A percentile compares a stretch with the other conserved stretches of the same genome.
These are phyloP conservation scores for Somion occarium DNA, from an alignment of 1,284 basidiomycete genomes.

Conservation along the genomic window DNA sequence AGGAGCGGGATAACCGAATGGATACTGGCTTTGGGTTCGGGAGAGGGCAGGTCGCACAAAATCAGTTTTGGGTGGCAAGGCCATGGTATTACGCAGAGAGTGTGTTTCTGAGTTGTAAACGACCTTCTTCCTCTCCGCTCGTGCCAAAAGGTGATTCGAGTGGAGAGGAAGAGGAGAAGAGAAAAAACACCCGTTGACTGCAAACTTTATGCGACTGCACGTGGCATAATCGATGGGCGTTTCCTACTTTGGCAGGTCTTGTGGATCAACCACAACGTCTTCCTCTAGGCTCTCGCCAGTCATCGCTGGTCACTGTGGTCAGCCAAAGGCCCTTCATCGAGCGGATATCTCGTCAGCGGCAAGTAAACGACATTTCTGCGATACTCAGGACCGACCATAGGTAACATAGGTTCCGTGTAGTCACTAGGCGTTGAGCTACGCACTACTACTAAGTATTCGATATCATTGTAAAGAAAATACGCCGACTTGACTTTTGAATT, in stretches of 20 bases:
- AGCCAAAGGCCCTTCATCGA: too few relatives aligned
- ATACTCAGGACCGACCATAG: too few relatives aligned
- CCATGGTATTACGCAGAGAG: conserved; percentile 19
- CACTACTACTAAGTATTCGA: too few relatives aligned
- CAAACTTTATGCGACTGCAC: neutral
- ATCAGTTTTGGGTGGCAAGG: conserved; percentile 26
- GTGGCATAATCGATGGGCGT: neutral
- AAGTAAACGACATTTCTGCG: too few relatives aligned
- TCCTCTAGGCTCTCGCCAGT: too few relatives aligned
- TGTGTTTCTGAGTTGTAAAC: conserved; percentile 19
- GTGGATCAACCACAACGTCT: neutral
- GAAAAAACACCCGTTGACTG: conserved; percentile 17
- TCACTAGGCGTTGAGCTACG: too few relatives aligned
- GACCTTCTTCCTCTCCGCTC: conserved; percentile 58
- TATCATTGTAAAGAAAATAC: too few relatives aligned
- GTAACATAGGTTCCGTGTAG: too few relatives aligned
- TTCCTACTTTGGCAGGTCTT: neutral
- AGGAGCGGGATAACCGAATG: conserved; percentile 41
- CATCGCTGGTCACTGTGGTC: too few relatives aligned
- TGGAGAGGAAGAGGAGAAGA: conserved; percentile 44
- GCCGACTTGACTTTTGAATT: too few relatives aligned
- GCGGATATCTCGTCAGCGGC: too few relatives aligned
- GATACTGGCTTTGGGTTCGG: conserved; percentile 39
- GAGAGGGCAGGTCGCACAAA: conserved; percentile 41
- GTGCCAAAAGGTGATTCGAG: conserved; percentile 25